These are phyloP conservation scores for Pleurotus salmoneostramineus DNA, from an alignment of 768 basidiomycete genomes.

Conservation along the genomic window DNA sequence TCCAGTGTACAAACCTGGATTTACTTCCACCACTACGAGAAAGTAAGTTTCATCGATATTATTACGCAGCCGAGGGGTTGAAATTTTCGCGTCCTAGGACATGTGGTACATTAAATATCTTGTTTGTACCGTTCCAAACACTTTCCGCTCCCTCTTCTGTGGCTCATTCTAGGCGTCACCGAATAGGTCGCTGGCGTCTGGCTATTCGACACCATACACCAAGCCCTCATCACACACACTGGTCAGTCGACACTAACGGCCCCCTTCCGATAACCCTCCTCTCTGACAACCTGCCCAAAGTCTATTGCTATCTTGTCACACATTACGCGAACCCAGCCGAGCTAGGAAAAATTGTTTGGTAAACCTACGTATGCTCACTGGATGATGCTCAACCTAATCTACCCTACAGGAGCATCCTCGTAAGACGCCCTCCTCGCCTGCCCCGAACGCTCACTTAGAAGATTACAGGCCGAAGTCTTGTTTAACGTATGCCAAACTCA, in stretches of 20 bases:
- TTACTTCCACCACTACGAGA: slow-evolving; percentile 45
- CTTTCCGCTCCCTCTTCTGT: not conserved
- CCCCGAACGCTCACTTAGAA: not conserved
- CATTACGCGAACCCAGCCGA: slow-evolving; percentile 41
- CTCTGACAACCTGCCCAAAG: slow-evolving; percentile 20
- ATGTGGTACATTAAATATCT: slow-evolving; percentile 49
- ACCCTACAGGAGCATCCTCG: slow-evolving; percentile 44
- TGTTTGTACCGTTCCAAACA: slow-evolving; percentile 22
- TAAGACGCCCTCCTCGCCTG: slow-evolving; percentile 16
- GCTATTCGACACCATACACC: slow-evolving; percentile 49
- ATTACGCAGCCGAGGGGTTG: not conserved
- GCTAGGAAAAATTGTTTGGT: slow-evolving; percentile 45
- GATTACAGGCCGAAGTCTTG: slow-evolving; percentile 46
- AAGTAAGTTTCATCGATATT: slow-evolving; percentile 19
- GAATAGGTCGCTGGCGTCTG: slow-evolving; percentile 44
- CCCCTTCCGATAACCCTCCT: not conserved
- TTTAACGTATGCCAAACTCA: slow-evolving; percentile 40
- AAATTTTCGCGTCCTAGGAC: slow-evolving; percentile 23
- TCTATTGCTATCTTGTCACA: slow-evolving; percentile 49
- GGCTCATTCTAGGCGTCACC: not conserved
- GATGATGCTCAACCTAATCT: not conserved
- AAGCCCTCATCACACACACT: slow-evolving; percentile 50
- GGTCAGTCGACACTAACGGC: slow-evolving; percentile 22
- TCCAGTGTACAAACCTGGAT: slow-evolving; percentile 55
- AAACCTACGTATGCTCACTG: slow-evolving; percentile 11